These are phyloP conservation scores for Lentinula raphanica DNA, from an alignment of 768 basidiomycete species.

Conservation along the genomic window DNA sequence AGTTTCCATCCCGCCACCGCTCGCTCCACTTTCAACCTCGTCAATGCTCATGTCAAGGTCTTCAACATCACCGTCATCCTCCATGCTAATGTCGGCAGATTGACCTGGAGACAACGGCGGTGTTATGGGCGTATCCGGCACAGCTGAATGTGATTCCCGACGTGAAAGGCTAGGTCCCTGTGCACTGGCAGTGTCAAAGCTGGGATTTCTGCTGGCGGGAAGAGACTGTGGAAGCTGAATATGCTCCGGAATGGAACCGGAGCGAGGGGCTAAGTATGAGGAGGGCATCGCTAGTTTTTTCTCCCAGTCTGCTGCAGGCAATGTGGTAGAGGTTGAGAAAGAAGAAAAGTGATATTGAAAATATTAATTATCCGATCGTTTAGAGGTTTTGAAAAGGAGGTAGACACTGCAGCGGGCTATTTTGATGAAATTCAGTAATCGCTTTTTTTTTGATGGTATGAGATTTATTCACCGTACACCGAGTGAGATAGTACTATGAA, in stretches of 20 bases:
- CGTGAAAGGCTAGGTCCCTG: neutral
- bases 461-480: neutral
- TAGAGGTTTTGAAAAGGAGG: neutral
- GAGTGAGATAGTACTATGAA: neutral
- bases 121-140: slow-evolving; percentile 59
- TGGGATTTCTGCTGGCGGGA: neutral
- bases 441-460: neutral
- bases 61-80: slow-evolving; percentile 18
- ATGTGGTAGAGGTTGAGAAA: neutral
- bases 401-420: neutral
- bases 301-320: neutral
- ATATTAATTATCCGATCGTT: neutral
- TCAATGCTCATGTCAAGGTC: slow-evolving; percentile 1
- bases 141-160: slow-evolving; percentile 19
- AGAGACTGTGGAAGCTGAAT: slow-evolving; percentile 1
- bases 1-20: slow-evolving; percentile 19
- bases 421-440: neutral
- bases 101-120: slow-evolving; percentile 62
- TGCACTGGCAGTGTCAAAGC: neutral
- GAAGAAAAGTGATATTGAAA: neutral
- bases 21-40: slow-evolving; percentile 22
- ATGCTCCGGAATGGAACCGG: slow-evolving; percentile 4
- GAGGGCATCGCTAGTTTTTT: neutral
- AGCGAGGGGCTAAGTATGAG: neutral
- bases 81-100: slow-evolving; percentile 19